A percentile compares a stretch with the other conserved stretches of the same genome.
Evolutionary conservation across 352 stramenopile species (phyloP).

Genomic region (Phytopythium helicoides): DNA sequence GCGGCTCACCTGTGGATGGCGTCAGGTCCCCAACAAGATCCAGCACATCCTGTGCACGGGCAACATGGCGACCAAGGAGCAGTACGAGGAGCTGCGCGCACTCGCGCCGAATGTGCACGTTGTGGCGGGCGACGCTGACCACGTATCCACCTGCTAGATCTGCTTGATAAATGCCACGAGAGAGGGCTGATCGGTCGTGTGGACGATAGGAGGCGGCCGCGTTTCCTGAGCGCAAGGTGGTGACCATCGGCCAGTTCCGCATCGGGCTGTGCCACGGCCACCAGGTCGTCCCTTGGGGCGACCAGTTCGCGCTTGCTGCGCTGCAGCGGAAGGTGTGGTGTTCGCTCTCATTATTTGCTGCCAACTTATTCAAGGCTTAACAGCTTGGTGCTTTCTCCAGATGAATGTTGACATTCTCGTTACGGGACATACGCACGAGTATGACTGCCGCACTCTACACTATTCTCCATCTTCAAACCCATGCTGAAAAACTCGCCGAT

Average conservation of each 20-base stretch:
- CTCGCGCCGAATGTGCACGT: slow-evolving; percentile 97
- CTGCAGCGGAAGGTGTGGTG: slow-evolving; percentile 78
- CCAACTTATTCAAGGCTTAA: no score
- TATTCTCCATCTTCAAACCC: no score
- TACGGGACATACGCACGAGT: slow-evolving; percentile 94
- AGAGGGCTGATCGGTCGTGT: not conserved
- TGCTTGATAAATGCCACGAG: no score
- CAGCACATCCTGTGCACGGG: slow-evolving; percentile 98
- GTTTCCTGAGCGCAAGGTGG: slow-evolving; percentile 95
- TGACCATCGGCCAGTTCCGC: slow-evolving; percentile 96
- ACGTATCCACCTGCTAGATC: slow-evolving; percentile 36
- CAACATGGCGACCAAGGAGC: slow-evolving; percentile 94
- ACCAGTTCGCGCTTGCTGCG: slow-evolving; percentile 83
- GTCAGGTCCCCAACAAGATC: slow-evolving; percentile 97
- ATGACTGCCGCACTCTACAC: slow-evolving; percentile 15
- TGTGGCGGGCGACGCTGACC: slow-evolving; percentile 94
- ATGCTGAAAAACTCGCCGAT: no score
- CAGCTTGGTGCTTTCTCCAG: slow-evolving; percentile 27
- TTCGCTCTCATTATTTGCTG: no score
- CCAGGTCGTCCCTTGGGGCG: slow-evolving; percentile 93
- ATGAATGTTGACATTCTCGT: slow-evolving; percentile 98
- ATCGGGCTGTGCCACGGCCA: slow-evolving; percentile 98
- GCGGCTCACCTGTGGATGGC: not conserved
- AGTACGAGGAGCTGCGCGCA: slow-evolving; percentile 94
- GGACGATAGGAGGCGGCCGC: slow-evolving; percentile 34